Base-by-base conservation (phyloP, 1,284 basidiomycete genomes). In the Salmacisia buchloeana region DNA sequence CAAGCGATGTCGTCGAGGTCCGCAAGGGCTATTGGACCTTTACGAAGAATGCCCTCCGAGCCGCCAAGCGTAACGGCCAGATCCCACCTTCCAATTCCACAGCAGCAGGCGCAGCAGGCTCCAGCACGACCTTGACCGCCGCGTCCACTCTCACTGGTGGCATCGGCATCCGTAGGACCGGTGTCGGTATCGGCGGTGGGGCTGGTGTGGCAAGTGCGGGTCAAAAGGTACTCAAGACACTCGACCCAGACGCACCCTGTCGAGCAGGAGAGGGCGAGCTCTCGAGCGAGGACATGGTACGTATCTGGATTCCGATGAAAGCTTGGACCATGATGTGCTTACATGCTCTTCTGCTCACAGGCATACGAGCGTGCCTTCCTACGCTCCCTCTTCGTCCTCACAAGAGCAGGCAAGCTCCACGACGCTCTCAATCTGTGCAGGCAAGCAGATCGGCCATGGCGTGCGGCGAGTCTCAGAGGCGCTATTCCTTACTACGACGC, bases 371-470 rank as follows among this genome's bases (percentile, higher is more conserved):
- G 88, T 75, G 85, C 85, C 13, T 80, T 94, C 18, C 81, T 86
- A 0, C 86, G 90, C 63, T 86, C 88, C 0, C 77, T 94, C 18
- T 93, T 90, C 80, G 85, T 87, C 36, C 88, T 88, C 69, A 83
- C 92, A 7, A 86, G 92, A 35, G 87, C 89, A 3, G 94, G 94
- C 18, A 83, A 88, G 68, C 80, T 96, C 21, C 89, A 89, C 31
- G 86, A 89, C 21, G 94, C 93, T 0, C 83, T 94, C 9, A 88
- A 90, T 41, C 82, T 94, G 13, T 94, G 91, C 76, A 83, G 88
- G 68, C 87, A 87, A 72, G 88, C 90, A 0, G 88, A 92, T 66
- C 90, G 94, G 71, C 88, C 91, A 2, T 97, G 94, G 94, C 85
- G 92, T 33, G 91, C 91, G 0, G 91, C 91, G 0, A 89, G 88